Conservation (phyloP, 2,329 filamentous ascomycete genomes). For the Xylariaceae sp. region DNA sequence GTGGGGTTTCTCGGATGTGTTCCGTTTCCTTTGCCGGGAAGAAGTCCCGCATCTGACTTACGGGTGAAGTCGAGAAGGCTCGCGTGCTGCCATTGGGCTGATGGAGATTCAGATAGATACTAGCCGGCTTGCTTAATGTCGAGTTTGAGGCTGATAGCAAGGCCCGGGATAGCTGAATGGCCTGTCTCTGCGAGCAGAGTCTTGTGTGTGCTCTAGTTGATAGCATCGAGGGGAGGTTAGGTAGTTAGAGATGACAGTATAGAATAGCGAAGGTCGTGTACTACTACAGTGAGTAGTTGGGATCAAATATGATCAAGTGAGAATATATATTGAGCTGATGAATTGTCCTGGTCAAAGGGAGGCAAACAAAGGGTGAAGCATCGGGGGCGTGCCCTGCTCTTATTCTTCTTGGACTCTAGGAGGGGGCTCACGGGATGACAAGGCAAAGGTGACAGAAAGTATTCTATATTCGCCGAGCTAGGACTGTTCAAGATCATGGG, state of each 20-base stretch:
- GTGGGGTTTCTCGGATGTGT: slow-evolving; percentile 56
- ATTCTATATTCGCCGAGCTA: neutral
- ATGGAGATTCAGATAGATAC: slow-evolving; percentile 23
- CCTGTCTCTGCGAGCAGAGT: slow-evolving; percentile 32
- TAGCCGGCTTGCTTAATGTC: slow-evolving; percentile 22
- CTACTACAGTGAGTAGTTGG: neutral
- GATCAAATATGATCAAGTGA: neutral
- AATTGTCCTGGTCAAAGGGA: slow-evolving; percentile 1
- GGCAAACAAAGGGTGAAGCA: neutral
- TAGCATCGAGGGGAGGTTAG: slow-evolving; percentile 27
- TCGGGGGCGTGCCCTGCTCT: slow-evolving; percentile 2
- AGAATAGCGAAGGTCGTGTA: neutral
- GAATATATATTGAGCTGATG: neutral
- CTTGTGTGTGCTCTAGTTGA: slow-evolving; percentile 29
- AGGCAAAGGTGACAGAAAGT: neutral
- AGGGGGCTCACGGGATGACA: neutral
- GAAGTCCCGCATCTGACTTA: slow-evolving; percentile 48
- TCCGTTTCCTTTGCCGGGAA: slow-evolving; percentile 58
- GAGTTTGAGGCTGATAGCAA: slow-evolving; percentile 24
- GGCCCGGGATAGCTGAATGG: slow-evolving; percentile 27
- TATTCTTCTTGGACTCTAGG: neutral
- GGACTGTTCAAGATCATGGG: neutral
- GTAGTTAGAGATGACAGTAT: neutral
- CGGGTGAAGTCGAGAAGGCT: slow-evolving; percentile 47
- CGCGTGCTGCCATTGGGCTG: slow-evolving; percentile 28